Evolutionary conservation across 192 early-diverging fungal species (phyloP).

Genomic region (Backusella sp.): DNA sequence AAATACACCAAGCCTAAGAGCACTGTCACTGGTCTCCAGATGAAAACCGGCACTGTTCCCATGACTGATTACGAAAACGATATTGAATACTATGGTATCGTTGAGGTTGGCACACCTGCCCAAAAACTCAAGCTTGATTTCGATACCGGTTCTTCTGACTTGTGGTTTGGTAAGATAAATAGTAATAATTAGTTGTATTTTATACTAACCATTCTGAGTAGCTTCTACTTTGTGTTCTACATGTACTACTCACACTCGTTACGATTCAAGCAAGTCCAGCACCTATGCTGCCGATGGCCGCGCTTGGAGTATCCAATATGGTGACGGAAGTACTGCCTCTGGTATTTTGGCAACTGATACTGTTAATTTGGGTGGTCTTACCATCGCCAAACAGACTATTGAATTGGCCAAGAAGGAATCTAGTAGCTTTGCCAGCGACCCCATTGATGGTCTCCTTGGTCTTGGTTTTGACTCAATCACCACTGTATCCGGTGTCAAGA

Average conservation of each 20-base stretch:
- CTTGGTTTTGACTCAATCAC: slow-evolving; percentile 56
- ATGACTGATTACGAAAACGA: slow-evolving; percentile 43
- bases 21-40: background rate
- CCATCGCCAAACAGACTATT: slow-evolving; percentile 58
- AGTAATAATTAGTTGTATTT: background rate
- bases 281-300: slow-evolving; percentile 58
- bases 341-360: slow-evolving; percentile 50
- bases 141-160: slow-evolving; percentile 72
- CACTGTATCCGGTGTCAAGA: slow-evolving; percentile 44
- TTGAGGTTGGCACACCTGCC: slow-evolving; percentile 64
- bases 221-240: slow-evolving; percentile 34
- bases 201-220: slow-evolving; percentile 2
- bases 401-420: slow-evolving; percentile 64
- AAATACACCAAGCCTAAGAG: slow-evolving; percentile 17
- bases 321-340: slow-evolving; percentile 54
- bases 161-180: slow-evolving; percentile 50
- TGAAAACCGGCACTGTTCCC: slow-evolving; percentile 20
- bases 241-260: slow-evolving; percentile 33
- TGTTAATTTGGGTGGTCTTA: slow-evolving; percentile 59
- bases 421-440: slow-evolving; percentile 51
- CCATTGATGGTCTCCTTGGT: slow-evolving; percentile 64
- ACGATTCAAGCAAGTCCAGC: slow-evolving; percentile 33
- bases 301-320: slow-evolving; percentile 61
- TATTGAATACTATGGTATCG: slow-evolving; percentile 66
- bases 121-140: slow-evolving; percentile 69